Conservation (phyloP, 495 filamentous ascomycete species). For the Cladorrhinum samala region DNA sequence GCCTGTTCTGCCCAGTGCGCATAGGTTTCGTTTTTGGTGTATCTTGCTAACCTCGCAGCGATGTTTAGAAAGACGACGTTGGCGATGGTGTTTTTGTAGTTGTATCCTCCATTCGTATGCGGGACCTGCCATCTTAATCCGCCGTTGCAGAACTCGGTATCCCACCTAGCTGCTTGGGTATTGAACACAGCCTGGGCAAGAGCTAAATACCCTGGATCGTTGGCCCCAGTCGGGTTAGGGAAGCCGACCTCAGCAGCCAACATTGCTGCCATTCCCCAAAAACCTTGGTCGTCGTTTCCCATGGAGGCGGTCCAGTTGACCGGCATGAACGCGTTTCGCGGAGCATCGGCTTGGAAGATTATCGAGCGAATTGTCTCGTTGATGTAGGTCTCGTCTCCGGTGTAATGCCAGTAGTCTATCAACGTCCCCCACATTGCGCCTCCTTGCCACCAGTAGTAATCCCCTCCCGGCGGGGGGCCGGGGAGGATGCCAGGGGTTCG, state of each 20-base stretch:
- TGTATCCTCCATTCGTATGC: constrained; percentile 66
- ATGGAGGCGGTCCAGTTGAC: constrained; percentile 54
- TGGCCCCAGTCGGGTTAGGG: constrained; percentile 46
- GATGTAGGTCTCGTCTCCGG: constrained; percentile 58
- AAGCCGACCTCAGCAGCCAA: constrained; percentile 60
- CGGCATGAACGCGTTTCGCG: constrained; percentile 55
- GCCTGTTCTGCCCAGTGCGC: constrained; percentile 61
- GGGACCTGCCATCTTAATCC: constrained; percentile 81
- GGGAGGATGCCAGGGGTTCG: constrained; percentile 40
- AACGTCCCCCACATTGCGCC: constrained; percentile 64
- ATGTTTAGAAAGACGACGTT: constrained; percentile 68
- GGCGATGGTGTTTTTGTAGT: constrained; percentile 69
- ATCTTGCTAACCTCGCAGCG: constrained; percentile 61
- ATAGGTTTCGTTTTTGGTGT: constrained; percentile 66
- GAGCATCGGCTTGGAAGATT: constrained; percentile 50
- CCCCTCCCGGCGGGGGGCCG: constrained; percentile 24
- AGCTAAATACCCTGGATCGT: constrained; percentile 65
- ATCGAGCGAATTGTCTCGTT: constrained; percentile 47
- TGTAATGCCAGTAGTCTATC: constrained; percentile 64
- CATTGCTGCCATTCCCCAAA: constrained; percentile 66
- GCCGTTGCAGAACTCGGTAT: constrained; percentile 58
- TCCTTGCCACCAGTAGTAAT: constrained; percentile 69
- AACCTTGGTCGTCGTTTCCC: constrained; percentile 65
- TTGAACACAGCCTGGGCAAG: constrained; percentile 81
- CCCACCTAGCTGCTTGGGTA: constrained; percentile 61